These are phyloP conservation scores for Spergularia azorica DNA, from an alignment of 179 eudicot species.

Conservation along the genomic window DNA sequence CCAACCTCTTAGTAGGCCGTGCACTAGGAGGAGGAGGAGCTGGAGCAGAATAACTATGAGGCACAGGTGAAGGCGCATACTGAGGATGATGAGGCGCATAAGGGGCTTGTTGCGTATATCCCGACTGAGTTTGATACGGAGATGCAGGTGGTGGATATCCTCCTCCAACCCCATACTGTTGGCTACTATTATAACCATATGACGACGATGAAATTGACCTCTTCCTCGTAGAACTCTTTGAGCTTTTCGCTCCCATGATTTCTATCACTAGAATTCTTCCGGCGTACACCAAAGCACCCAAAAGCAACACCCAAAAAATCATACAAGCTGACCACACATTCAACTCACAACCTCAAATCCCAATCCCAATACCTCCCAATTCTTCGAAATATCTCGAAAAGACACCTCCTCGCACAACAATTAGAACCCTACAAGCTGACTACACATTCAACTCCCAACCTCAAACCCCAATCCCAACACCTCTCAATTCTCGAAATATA, in stretches of 20 bases:
- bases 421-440: constrained; percentile 27
- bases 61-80: constrained; percentile 31
- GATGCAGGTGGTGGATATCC: constrained; percentile 24
- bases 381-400: not conserved
- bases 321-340: constrained; percentile 24
- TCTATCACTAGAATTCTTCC: constrained; percentile 7
- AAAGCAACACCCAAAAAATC: constrained; percentile 36
- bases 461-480: not conserved
- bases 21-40: constrained; percentile 21
- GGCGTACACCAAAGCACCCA: constrained; percentile 25
- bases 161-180: constrained; percentile 4
- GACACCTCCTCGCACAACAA: not conserved
- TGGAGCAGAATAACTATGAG: constrained; percentile 16
- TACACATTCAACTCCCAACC: constrained; percentile 9
- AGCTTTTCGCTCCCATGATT: constrained; percentile 33
- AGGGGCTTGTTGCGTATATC: constrained; percentile 26
- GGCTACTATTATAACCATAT: constrained; percentile 16
- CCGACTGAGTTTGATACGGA: constrained; percentile 28
- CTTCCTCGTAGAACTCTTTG: constrained; percentile 25
- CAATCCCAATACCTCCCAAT: not conserved
- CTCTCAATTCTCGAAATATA: not conserved
- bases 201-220: constrained; percentile 33
- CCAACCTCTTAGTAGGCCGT: constrained; percentile 36
- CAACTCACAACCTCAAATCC: not conserved
- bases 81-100: constrained; percentile 28